Evolutionary conservation across 495 filamentous ascomycete genomes (phyloP), one percentile per base, ranked within the genome.

Genomic region (Saxophila tyrrhenica): DNA sequence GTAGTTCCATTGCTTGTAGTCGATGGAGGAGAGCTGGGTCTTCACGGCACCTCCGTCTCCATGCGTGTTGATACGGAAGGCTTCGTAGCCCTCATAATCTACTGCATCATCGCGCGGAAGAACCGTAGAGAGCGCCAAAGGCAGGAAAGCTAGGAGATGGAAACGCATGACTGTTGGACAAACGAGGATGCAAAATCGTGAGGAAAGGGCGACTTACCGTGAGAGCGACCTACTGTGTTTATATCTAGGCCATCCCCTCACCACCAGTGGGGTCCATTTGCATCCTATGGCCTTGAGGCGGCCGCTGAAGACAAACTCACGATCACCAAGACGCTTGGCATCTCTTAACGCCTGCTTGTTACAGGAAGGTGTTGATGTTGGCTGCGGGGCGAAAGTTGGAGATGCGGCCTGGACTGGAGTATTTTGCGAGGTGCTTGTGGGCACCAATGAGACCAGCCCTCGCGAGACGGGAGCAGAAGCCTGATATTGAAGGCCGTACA

Each of bases 51-150:
- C 50, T 50, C 54, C 35, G 55, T 60, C 22, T 35, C 50, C 45
- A 39, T 51, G 63, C 42, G 65, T 60, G 48, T 57, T 58, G 51
- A 68, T 58, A 17, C 72, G 70, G 45, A 70, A 72, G 51, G 73
- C 67, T 56, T 73, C 70, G 60, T 69, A 75, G 55, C 72, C 72
- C 60, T 71, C 66, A 50, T 75, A 76, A 25, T 61, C 64, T 25
- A 66, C 64, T 42, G 59, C 69, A 23, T 21, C 32, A 15, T 43
- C 17, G 25, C 50, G 5, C 15, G 50, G 44, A 3, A 48, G 2
- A 13, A 16, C 44, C 5, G 17, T 22, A 23, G 17, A 17, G 8
- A 48, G 44, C 5, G 44, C 44, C 17, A 48, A 23, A 23, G 44
- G 44, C 7, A 23, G 3, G 19, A 48, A 22, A 16, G 44, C 44